A percentile compares a stretch with the other conserved stretches of the same genome.
These are phyloP conservation scores for Aspergillus biplanus DNA, from an alignment of 495 filamentous ascomycete species.

Conservation along the genomic window DNA sequence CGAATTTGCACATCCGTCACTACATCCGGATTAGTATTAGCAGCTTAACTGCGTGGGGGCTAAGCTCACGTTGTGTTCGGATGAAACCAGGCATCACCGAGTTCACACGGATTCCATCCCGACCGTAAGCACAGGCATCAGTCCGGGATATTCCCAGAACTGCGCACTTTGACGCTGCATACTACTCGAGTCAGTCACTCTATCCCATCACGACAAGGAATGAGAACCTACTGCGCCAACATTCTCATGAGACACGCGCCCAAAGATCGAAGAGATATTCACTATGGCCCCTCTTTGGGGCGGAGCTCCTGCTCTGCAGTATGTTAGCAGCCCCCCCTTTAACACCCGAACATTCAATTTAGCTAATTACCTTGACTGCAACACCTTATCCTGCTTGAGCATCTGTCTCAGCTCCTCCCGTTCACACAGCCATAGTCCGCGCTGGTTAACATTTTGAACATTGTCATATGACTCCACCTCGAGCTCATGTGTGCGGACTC, in stretches of 20 bases:
- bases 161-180: conserved; percentile 15
- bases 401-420: conserved; percentile 15
- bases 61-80: not conserved
- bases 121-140: conserved; percentile 17
- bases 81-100: conserved; percentile 13
- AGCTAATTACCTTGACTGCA: not conserved
- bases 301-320: not conserved
- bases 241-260: conserved; percentile 11
- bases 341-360: not conserved
- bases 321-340: not conserved
- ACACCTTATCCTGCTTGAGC: conserved; percentile 9
- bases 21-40: not conserved
- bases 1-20: not conserved
- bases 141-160: conserved; percentile 17
- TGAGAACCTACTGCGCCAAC: conserved; percentile 8
- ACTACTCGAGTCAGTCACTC: not conserved
- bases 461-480: conserved; percentile 8
- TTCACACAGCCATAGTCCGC: conserved; percentile 18
- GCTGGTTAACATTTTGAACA: conserved; percentile 13
- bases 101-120: conserved; percentile 19
- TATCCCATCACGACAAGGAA: not conserved
- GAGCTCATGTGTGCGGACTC: conserved; percentile 15
- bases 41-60: not conserved
- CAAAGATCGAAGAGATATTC: conserved; percentile 17
- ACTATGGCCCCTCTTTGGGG: conserved; percentile 17